Base-by-base conservation (phyloP, 192 early-diverging fungal species). In the Gryganskiella cystojenkinii region DNA sequence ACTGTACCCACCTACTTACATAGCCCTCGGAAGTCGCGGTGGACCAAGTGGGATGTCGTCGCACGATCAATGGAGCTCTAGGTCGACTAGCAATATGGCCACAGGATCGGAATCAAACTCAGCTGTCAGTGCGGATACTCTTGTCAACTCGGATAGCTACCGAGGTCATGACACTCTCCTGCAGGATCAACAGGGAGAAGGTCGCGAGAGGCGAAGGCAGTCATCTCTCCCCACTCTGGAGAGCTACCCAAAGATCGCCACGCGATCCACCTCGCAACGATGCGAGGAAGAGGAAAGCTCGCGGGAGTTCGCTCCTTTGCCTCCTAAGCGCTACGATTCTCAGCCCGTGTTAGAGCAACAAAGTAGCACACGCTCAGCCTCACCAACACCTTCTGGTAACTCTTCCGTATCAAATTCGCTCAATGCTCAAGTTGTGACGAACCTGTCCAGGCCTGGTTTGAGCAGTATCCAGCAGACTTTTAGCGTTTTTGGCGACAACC, bases 331-430 rank as follows among this genome's bases (percentile, higher is more conserved):
- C 43, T 69, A 64, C n/a, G 74, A 78, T 49, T 78, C 74, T 1
- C 74, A 78, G 33, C 54, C 65, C 3, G 22, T 42, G 20, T 22
- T 40, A 2, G 74, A 78, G 15, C 37, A 52, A 15, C 44, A 46
- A 24, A 69, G 27, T 22, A 33, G 30, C 3, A 67, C 49, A 2
- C 73, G 60, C 3, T 62, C 63, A 13, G 46, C 44, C 45, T 76
- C 74, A 2, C 74, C 74, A 10, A 78, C 67, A 9, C 74, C 74
- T 8, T 78, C 74, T 37, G 74, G 74, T 19, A 78, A 69, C 43
- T 78, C 74, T 2, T 76, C 73, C 4, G 35, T 76, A 25, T 64
- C 61, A 35, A 78, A 59, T 30, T 28, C 61, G 0, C 22, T 63
- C 52, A n/a, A 27, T 20, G 17, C 49, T 3, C 73, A 63, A 24